Percentiles rank a stretch among this genome's conserved stretches.
Evolutionary conservation across 345 rosid genomes (phyloP).

Genomic region (Heritiera littoralis): DNA sequence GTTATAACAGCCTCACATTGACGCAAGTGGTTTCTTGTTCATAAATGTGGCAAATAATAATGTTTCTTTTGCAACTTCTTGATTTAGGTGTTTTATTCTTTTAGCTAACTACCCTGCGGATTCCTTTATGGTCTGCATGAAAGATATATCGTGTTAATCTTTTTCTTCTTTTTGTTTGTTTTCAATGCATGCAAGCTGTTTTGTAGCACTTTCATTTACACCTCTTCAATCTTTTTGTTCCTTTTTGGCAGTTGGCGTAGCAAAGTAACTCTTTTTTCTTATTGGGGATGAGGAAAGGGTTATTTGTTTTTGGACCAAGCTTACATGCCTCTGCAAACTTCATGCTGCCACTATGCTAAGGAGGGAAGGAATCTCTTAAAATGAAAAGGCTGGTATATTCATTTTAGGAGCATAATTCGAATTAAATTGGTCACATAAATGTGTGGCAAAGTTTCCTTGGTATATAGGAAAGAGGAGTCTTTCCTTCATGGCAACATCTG

Average conservation of each 20-base stretch:
- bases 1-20: neutral
- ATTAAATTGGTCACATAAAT: neutral
- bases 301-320: neutral
- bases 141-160: neutral
- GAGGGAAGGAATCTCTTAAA: neutral
- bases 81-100: neutral
- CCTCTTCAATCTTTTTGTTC: neutral
- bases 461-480: neutral
- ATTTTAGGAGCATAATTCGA: neutral
- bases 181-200: neutral
- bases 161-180: neutral
- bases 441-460: neutral
- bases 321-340: neutral
- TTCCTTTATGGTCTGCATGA: neutral
- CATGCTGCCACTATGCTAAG: neutral
- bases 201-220: neutral
- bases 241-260: neutral
- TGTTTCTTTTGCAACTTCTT: neutral
- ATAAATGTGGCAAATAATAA: neutral
- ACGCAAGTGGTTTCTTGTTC: neutral
- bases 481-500: neutral
- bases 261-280: neutral
- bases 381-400: neutral
- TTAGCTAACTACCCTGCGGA: neutral
- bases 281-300: neutral